Evolutionary conservation across 805 yeast species (phyloP).

Genomic region (Candida vaughaniae): DNA sequence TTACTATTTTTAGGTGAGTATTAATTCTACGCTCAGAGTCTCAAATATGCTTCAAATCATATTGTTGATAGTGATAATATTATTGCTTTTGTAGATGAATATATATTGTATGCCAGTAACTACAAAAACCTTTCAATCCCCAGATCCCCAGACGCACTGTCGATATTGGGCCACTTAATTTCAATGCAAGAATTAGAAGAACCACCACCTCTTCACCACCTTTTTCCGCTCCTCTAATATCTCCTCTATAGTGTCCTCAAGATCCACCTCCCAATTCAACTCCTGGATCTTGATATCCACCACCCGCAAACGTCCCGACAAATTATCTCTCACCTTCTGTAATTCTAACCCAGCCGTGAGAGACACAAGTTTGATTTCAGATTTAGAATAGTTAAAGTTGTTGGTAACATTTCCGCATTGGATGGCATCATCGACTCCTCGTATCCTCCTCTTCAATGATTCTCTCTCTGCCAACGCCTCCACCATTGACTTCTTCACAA

Average conservation of each 20-base stretch:
- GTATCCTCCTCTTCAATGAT: slow-evolving; percentile 10
- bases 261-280: slow-evolving; percentile 13
- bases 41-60: no score
- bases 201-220: slow-evolving; percentile 1
- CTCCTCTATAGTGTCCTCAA: slow-evolving; percentile 8
- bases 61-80: no score
- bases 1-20: no score
- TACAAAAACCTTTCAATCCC: no score
- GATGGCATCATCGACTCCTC: slow-evolving; percentile 3
- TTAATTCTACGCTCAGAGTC: no score
- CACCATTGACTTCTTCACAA: slow-evolving; percentile 9
- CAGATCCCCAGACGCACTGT: no score
- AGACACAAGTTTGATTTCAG: slow-evolving; percentile 11
- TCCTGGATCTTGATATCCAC: slow-evolving; percentile 15
- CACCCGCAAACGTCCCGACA: slow-evolving; percentile 7
- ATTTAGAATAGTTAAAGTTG: slow-evolving; percentile 11
- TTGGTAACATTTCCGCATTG: slow-evolving; percentile 5
- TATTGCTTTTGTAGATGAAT: no score
- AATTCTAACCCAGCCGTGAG: slow-evolving; percentile 1
- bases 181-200: no score
- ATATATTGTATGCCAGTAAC: no score
- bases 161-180: no score
- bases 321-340: slow-evolving; percentile 6
- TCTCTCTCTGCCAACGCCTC: slow-evolving; percentile 16
- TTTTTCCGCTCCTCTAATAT: slow-evolving; percentile 3